phyloP scores from a whole-genome alignment of 441 rosid species.

The Erodium moschatum region DNA sequence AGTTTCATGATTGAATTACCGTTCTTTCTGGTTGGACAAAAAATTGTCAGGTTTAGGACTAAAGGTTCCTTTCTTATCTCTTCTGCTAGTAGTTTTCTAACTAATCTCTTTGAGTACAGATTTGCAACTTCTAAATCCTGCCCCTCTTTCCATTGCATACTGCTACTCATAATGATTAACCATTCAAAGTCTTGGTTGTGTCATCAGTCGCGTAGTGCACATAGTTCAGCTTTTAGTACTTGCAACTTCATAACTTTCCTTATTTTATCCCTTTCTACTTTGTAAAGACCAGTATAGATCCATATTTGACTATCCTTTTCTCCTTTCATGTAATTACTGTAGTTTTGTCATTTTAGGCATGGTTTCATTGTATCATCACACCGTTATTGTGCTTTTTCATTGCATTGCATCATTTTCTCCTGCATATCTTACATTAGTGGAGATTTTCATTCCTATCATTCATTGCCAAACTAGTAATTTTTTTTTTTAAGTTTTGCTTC shows the following conservation, averaged over 20 bases:
- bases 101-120: constrained; percentile 9
- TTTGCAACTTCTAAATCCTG: constrained; percentile 12
- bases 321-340: background rate
- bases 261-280: background rate
- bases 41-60: constrained; percentile 1
- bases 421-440: background rate
- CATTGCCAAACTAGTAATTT: background rate
- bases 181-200: background rate
- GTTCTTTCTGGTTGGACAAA: constrained; percentile 16
- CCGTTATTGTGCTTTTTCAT: background rate
- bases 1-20: constrained; percentile 13
- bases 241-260: background rate
- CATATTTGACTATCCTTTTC: background rate
- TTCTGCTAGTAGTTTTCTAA: background rate
- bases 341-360: background rate
- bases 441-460: background rate
- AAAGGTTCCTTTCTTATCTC: constrained; percentile 8
- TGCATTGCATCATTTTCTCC: background rate
- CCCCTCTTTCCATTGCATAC: background rate
- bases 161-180: background rate
- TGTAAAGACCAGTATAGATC: background rate
- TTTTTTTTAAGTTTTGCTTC: background rate
- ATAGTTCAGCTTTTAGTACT: background rate
- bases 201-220: background rate
- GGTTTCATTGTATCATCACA: background rate